Conservation (phyloP, 2,329 filamentous ascomycete genomes). For the Graphilbum ipis-grandicollis region DNA sequence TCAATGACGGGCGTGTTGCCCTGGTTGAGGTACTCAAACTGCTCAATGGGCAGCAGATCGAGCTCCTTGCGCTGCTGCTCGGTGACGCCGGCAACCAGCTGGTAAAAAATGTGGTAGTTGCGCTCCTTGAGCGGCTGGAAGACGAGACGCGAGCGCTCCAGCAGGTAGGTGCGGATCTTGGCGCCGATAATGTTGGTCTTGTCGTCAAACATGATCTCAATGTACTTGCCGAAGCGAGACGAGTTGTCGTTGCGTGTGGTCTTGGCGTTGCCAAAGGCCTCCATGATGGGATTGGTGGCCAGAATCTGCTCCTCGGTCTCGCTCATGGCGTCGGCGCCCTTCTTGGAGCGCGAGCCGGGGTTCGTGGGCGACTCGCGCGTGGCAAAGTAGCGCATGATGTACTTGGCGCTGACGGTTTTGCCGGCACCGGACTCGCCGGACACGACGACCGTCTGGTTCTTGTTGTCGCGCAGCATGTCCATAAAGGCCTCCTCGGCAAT, state of each 20-base stretch:
- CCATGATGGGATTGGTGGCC: slow-evolving; percentile 98
- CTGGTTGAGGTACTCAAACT: slow-evolving; percentile 94
- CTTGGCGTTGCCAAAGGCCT: slow-evolving; percentile 98
- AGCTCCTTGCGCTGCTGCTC: slow-evolving; percentile 69
- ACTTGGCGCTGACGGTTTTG: slow-evolving; percentile 98
- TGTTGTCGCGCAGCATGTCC: slow-evolving; percentile 93
- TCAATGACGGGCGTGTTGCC: slow-evolving; percentile 82
- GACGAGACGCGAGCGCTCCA: slow-evolving; percentile 88
- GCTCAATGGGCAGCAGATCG: slow-evolving; percentile 62
- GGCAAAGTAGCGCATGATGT: slow-evolving; percentile 99
- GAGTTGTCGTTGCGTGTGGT: slow-evolving; percentile 99
- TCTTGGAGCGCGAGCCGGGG: slow-evolving; percentile 58
- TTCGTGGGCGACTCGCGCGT: slow-evolving; percentile 89
- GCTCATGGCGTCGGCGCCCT: slow-evolving; percentile 69
- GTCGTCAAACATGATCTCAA: slow-evolving; percentile 98
- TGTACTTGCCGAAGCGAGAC: slow-evolving; percentile 97
- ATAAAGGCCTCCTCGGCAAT: slow-evolving; percentile 98
- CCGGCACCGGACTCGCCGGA: slow-evolving; percentile 97
- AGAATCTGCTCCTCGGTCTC: slow-evolving; percentile 97
- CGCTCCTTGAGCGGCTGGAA: slow-evolving; percentile 96
- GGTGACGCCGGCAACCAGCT: slow-evolving; percentile 81
- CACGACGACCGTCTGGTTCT: slow-evolving; percentile 98
- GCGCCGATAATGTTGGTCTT: slow-evolving; percentile 93
- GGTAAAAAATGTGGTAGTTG: slow-evolving; percentile 99
- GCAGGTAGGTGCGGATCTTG: slow-evolving; percentile 87